Evolutionary conservation across 495 filamentous ascomycete genomes (phyloP), one percentile per base, ranked within the genome.

Genomic region (Bacidia rubella): DNA sequence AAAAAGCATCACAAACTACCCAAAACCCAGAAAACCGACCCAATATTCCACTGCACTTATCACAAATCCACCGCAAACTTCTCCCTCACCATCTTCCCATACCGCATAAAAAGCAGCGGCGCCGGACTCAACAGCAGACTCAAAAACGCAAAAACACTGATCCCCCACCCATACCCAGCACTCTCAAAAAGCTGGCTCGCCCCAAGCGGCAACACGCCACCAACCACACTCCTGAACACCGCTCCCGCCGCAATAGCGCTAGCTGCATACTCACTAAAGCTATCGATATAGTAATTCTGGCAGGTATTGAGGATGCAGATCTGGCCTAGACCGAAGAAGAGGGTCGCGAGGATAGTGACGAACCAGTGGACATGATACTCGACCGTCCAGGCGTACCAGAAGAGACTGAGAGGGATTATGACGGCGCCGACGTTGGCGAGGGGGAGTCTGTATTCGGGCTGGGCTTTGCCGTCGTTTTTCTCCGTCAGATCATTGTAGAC

Each of bases 381-480:
- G 0, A 76, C 70, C 0, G 78, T 80, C 83, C 83, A 87, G 1
- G 80, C 83, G 54, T 84, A 86, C 70, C 79, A 76, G 61, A 86
- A 80, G 1, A 87, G 62, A 5, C 67, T 66, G 4, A 68, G 47
- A 0, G 74, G 74, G 1, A 82, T 62, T 7, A 78, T 54, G 3
- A 71, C 41, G 0, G 70, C 64, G 1, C 75, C 74, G 4, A 70
- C 47, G 22, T 76, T 69, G 27, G 75, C 70, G 0, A 73, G 65
- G 1, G 70, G 71, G 7, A 81, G 67, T 0, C 77, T 71, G 42
- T 58, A 61, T 25, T 66, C 63, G 1, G 63, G 62, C 48, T 61
- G 59, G 19, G 54, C 19, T 25, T 67, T 55, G 11, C 59, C 64
- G 24, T 59, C 59, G 45, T 68, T 61, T 12, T 55, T 50, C 12